Base-by-base conservation (phyloP, 257 asterid species). In the Prunella vulgaris region DNA sequence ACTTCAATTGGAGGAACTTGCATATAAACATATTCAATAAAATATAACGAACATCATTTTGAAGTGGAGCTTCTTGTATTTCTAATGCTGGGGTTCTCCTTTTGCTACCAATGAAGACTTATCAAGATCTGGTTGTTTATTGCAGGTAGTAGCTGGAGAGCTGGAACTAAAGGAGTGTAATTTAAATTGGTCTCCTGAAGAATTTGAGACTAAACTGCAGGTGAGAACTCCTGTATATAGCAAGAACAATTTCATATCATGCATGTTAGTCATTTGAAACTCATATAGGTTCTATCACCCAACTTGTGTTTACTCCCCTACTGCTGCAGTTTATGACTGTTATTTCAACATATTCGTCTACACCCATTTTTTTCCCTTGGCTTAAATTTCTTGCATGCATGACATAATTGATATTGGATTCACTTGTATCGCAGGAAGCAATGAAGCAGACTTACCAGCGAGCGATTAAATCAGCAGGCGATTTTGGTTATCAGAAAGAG, bases 71-170 rank as follows among this genome's bases (percentile, higher is more conserved):
- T 5, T 7, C 52, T 38, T 14, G 9, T 27, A 5, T 40, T 37
- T 37, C 44, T 37, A 14, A 37, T 37, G 10, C 14, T 37, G 13
- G 20, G 42, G 10, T 73, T 49, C 77, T 37, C 61, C 18, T 14
- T 63, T 68, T 56, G 61, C 33, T 69, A 24, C 60, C 37, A 17
- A 21, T 32, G 61, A 64, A 51, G n/a, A 56, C 53, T 53, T 35
- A 7, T n/a, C n/a, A n/a, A n/a, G n/a, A n/a, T n/a, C n/a, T n/a
- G n/a, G n/a, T 22, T 24, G 65, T 71, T 37, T 49, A 22, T 71
- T 69, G 61, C 85, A 93, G 99, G 97, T 94, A 61, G 95, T 91
- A 46, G 97, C 99, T 12, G 97, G 99, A 59, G 99, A 94, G 83
- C 95, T 94, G 46, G 99, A 94, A 80, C 84, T 91, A 60, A 89